Evolutionary conservation across 441 rosid species (phyloP).

Genomic region (Isatis lusitanica): DNA sequence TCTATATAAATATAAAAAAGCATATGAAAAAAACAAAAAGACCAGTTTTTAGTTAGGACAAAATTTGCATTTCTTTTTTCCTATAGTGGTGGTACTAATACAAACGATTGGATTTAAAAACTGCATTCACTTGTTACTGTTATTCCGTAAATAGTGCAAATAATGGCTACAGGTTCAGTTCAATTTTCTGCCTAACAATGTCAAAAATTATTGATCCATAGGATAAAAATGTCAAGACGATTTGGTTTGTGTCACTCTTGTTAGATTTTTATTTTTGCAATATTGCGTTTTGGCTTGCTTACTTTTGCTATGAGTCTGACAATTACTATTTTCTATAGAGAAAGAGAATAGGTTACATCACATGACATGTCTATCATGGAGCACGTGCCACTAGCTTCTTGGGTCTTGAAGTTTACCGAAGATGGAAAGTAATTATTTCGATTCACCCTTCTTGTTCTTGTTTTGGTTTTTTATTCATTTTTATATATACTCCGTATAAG

Average conservation of each 20-base stretch:
- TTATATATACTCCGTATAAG: neutral
- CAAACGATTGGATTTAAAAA: neutral
- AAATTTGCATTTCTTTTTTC: neutral
- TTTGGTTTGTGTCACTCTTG: constrained; percentile 21
- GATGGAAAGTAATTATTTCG: constrained; percentile 26
- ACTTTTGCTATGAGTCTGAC: neutral
- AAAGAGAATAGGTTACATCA: constrained; percentile 24
- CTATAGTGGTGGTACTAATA: neutral
- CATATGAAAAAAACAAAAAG: neutral
- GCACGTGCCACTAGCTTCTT: constrained; percentile 36
- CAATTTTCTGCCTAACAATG: neutral
- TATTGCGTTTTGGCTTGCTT: neutral
- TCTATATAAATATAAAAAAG: neutral
- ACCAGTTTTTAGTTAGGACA: neutral
- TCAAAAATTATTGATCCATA: neutral
- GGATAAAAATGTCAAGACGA: constrained; percentile 2
- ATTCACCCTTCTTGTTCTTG: neutral
- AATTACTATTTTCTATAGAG: neutral
- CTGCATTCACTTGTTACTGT: neutral
- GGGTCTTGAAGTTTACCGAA: constrained; percentile 23
- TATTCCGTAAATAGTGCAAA: neutral
- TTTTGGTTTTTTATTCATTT: neutral
- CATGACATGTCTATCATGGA: constrained; percentile 36
- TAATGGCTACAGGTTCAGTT: neutral
- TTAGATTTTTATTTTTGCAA: neutral